These are phyloP conservation scores for Xylaria sp. DNA, from an alignment of 2,329 filamentous ascomycete species.

Conservation along the genomic window DNA sequence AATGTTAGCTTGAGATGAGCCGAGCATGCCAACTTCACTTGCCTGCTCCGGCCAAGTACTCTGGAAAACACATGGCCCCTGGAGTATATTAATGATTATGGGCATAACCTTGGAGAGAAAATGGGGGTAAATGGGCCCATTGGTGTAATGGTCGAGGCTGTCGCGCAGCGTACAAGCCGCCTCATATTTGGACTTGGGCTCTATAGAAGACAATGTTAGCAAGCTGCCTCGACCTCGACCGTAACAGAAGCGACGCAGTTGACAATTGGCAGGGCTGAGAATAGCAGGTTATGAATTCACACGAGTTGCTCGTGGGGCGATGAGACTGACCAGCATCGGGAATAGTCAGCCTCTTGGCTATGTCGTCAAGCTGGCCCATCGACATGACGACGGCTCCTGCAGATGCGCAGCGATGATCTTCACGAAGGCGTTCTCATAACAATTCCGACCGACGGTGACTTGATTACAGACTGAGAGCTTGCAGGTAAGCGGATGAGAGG, in stretches of 20 bases:
- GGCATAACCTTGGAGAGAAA: conserved; percentile 89
- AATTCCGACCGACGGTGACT: neutral
- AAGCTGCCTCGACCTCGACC: neutral
- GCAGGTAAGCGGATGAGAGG: no score
- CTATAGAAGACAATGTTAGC: conserved; percentile 42
- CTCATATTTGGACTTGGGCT: conserved; percentile 74
- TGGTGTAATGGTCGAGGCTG: conserved; percentile 81
- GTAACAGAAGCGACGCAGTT: neutral
- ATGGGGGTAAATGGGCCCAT: conserved; percentile 66
- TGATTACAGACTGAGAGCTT: no score
- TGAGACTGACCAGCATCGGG: conserved; percentile 49
- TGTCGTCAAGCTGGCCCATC: conserved; percentile 56
- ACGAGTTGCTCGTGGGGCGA: conserved; percentile 6
- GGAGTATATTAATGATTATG: conserved; percentile 78
- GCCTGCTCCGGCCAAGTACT: conserved; percentile 88
- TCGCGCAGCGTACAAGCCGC: conserved; percentile 84
- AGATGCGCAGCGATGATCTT: conserved; percentile 20
- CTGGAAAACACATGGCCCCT: conserved; percentile 82
- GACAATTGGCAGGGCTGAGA: neutral
- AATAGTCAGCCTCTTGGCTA: conserved; percentile 54
- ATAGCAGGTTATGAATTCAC: neutral
- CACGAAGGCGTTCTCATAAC: conserved; percentile 6
- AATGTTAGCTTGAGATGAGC: conserved; percentile 19
- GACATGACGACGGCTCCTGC: conserved; percentile 53
- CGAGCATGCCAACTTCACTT: conserved; percentile 27